Percentiles rank a stretch among this genome's conserved stretches.
phyloP scores from a whole-genome alignment of 169 alveolate species.

The Eimeria sp. region DNA sequence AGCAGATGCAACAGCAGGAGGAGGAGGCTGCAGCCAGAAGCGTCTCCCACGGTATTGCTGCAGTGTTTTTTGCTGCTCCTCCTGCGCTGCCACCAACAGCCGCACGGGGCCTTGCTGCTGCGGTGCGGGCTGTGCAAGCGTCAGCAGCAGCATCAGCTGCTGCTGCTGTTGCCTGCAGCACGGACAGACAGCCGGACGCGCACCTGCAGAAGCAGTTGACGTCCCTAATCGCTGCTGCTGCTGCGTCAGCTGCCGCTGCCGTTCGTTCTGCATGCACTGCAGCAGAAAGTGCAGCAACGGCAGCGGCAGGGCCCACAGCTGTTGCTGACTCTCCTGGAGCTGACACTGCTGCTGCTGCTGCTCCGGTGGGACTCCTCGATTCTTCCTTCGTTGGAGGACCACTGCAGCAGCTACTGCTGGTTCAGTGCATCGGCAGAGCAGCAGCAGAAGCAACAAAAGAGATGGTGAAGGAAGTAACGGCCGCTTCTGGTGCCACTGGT shows the following conservation, averaged over 20 bases:
- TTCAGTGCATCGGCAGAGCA: constrained; percentile 42
- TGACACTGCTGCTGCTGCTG: constrained; percentile 43
- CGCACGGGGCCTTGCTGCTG: constrained; percentile 58
- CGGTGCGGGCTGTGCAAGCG: constrained; percentile 44
- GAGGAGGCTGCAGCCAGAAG: constrained; percentile 44
- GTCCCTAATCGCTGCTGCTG: constrained; percentile 51
- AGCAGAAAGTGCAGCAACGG: constrained; percentile 74
- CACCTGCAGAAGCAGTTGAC: constrained; percentile 11
- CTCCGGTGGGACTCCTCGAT: not conserved
- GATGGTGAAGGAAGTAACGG: constrained; percentile 61
- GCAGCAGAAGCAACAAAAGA: constrained; percentile 67
- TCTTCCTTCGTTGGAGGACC: not conserved
- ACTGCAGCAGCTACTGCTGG: constrained; percentile 32
- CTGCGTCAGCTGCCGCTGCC: constrained; percentile 64
- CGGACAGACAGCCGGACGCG: not conserved
- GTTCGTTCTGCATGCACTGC: constrained; percentile 53
- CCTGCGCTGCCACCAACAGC: constrained; percentile 71
- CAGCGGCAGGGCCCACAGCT: constrained; percentile 73
- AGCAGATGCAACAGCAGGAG: constrained; percentile 62
- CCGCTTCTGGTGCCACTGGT: constrained; percentile 45
- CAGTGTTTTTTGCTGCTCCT: constrained; percentile 54
- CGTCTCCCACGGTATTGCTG: constrained; percentile 59
- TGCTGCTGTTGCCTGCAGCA: constrained; percentile 51
- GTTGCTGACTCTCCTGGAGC: constrained; percentile 49
- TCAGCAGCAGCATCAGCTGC: constrained; percentile 67